Evolutionary conservation across 768 basidiomycete genomes (phyloP), one percentile per base, ranked within the genome.

Genomic region (Podaxis pistillaris): DNA sequence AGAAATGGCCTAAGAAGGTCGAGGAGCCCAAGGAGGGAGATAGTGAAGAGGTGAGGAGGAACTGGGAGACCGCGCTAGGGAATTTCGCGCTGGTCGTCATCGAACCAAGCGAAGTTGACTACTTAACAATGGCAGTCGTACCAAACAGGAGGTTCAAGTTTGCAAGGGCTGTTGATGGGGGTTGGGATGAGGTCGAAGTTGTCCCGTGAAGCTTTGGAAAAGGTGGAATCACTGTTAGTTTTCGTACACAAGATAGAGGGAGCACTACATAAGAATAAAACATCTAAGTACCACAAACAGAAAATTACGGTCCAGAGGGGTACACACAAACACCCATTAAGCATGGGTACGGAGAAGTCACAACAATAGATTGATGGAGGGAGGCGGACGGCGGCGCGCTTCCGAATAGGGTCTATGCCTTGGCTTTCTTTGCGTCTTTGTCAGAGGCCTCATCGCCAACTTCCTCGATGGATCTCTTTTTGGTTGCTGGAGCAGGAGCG

Each of bases 51-150:
- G 79, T 75, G n/a, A 74, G 74, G 73, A 72, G 69, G 71, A 75
- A 81, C 57, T 77, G 83, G 77, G 78, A 83, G 57, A 70, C 56
- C 38, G 89, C 92, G 36, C 71, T 89, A 63, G 66, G 72, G 8
- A 90, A 91, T 68, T 94, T 93, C 66, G 85, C 89, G 17, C 71
- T 94, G 68, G 67, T 94, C 46, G 71, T 92, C 11, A 75, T 94
- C 33, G 91, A 94, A 67, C 89, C 91, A 1, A 68, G 74, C 1
- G 81, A 83, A 58, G 84, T 93, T 37, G 93, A 95, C 70, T 83
- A 83, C 74, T 69, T 87, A 15, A 89, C 90, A 69, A 67, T 94
- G 33, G 81, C 75, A 0, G 76, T 79, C 19, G 61, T 75, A 24
- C 89, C 89, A 8, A 82, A 91, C 66, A 78, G 78, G 65, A 75